Evolutionary conservation across 805 yeast genomes (phyloP), one percentile per base, ranked within the genome.

Genomic region (Teunomyces cretensis): DNA sequence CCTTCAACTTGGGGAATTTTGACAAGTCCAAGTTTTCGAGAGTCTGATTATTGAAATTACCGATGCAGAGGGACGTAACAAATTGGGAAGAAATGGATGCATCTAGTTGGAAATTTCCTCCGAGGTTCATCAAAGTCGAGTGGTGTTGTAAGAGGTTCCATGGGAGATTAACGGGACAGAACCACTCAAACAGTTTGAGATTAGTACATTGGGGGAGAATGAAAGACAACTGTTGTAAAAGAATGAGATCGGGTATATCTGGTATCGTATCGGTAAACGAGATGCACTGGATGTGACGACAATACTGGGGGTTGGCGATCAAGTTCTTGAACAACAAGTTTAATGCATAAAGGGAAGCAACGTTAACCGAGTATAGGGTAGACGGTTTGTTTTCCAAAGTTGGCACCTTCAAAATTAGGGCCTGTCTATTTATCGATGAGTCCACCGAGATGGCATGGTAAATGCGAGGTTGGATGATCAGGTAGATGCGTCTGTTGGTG

Each of bases 311-410:
- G 19, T 37, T 12, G 8, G 17, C 24, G n/a, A n/a, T 15, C 9
- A 47, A 22, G 14, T 28, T 33, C 31, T 49, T 47, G 39, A 51
- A 49, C 38, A 49, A 45, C 15, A 44, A 19, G 39, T 51, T 51
- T 30, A 51, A 41, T 17, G 50, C 46, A 28, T 49, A 49, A 9
- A 51, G 36, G 15, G 50, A 40, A 9, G 50, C 42, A 27, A 51
- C 43, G 7, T 38, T 44, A 12, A 38, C 31, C 9, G 46, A 24
- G 24, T 33, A 31, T 15, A 32, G 19, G 7, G 30, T 16, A 2
- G 26, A 14, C 5, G 42, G 26, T 19, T n/a, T 24, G 14, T 26
- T 26, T 27, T 22, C 24, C 27, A 19, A 19, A 4, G 32, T 33
- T 27, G 35, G 33, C n/a, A 30, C 8, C 6, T 6, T 17, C 26